These are phyloP conservation scores for Wickerhamiella alocasiicola DNA, from an alignment of 805 yeast genomes.

Conservation along the genomic window DNA sequence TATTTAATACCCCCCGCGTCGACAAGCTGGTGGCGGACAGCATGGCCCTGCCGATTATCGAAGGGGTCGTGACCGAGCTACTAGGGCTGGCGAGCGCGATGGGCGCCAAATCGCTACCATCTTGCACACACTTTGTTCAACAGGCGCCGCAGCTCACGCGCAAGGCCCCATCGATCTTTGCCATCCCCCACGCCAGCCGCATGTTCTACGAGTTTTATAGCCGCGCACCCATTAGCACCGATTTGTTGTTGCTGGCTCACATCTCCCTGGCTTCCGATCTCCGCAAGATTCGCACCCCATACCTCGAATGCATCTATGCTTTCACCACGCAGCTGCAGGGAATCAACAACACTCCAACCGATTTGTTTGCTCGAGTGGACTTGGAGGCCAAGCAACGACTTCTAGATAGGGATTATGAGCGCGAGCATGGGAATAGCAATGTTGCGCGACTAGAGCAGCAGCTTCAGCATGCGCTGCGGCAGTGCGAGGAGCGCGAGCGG, in stretches of 20 bases:
- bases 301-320: conserved; percentile 77
- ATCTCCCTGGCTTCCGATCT: conserved; percentile 82
- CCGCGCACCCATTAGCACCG: conserved; percentile 50
- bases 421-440: conserved; percentile 2
- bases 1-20: conserved; percentile 63
- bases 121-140: conserved; percentile 15
- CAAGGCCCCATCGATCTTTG: conserved; percentile 23
- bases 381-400: conserved; percentile 9
- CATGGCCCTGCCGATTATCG: conserved; percentile 70
- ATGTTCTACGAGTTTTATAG: conserved; percentile 55
- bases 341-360: conserved; percentile 3
- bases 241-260: conserved; percentile 70
- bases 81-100: conserved; percentile 46
- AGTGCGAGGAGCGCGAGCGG: conserved; percentile 1
- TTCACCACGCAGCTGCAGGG: conserved; percentile 26
- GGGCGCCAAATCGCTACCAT: conserved; percentile 54
- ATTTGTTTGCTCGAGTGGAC: conserved; percentile 2
- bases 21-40: conserved; percentile 48
- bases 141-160: conserved; percentile 14
- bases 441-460: conserved; percentile 1
- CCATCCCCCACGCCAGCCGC: conserved; percentile 38
- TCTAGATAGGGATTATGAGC: conserved; percentile 5
- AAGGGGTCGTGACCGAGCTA: conserved; percentile 68
- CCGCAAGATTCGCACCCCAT: conserved; percentile 60
- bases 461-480: neutral